phyloP scores from a whole-genome alignment of 371 early-diverging fungal genomes.

The Saksenaea vasiformis region DNA sequence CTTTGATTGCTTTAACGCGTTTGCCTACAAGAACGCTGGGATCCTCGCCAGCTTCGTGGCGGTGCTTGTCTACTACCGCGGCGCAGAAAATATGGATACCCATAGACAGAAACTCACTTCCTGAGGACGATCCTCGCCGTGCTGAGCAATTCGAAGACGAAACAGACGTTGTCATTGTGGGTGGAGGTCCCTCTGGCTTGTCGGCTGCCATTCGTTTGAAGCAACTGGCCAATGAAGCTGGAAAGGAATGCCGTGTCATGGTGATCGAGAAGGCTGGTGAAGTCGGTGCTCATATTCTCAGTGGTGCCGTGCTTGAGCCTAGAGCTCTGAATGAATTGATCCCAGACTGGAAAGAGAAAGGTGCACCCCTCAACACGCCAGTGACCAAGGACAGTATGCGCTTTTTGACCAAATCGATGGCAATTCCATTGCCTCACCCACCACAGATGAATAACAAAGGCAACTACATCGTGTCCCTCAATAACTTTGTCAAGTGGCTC shows the following conservation, averaged over 20 bases:
- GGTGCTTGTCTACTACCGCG: conserved; percentile 28
- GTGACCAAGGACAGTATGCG: conserved; percentile 87
- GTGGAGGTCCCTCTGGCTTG: conserved; percentile 95
- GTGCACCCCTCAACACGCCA: conserved; percentile 90
- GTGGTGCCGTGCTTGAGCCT: conserved; percentile 95
- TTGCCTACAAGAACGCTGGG: background rate
- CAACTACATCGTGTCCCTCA: conserved; percentile 95
- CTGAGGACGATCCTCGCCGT: conserved; percentile 47
- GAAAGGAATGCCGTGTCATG: conserved; percentile 88
- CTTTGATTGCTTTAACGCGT: conserved; percentile 23
- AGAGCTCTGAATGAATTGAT: conserved; percentile 92
- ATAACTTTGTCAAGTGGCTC: conserved; percentile 93
- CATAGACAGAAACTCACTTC: conserved; percentile 31
- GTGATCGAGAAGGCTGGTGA: conserved; percentile 96
- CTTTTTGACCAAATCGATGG: conserved; percentile 75
- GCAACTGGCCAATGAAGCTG: conserved; percentile 85
- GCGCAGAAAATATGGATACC: conserved; percentile 41
- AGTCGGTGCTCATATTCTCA: conserved; percentile 93
- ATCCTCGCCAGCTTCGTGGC: conserved; percentile 16
- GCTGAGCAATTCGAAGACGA: conserved; percentile 77
- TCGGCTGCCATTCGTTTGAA: conserved; percentile 93
- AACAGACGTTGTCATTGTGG: conserved; percentile 96
- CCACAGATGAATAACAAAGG: conserved; percentile 96
- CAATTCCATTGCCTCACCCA: conserved; percentile 95
- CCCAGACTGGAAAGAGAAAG: conserved; percentile 97